These are phyloP conservation scores for Cydonia oblonga DNA, from an alignment of 331 rosid genomes.

Conservation along the genomic window DNA sequence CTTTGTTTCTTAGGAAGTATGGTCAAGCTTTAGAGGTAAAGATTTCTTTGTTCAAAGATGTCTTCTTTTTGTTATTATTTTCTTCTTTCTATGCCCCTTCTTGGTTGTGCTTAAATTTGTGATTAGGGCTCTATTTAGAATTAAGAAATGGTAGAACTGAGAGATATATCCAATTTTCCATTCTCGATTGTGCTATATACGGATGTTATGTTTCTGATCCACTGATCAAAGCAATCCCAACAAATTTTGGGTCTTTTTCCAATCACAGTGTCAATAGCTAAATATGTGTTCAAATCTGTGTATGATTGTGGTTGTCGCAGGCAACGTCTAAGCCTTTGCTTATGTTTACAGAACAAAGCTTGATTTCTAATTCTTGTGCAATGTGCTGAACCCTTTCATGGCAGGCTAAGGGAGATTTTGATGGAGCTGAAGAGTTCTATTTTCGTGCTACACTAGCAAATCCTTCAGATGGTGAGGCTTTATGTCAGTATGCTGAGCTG, in stretches of 20 bases:
- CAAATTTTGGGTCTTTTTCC: not conserved
- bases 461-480: slow-evolving; percentile 62
- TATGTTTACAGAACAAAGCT: not conserved
- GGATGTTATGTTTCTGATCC: not conserved
- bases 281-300: not conserved
- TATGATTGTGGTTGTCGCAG: not conserved
- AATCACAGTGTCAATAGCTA: not conserved
- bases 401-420: slow-evolving; percentile 67
- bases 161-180: not conserved
- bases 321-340: not conserved
- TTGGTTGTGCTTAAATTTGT: not conserved
- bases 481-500: slow-evolving; percentile 55
- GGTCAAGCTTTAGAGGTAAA: slow-evolving; percentile 61
- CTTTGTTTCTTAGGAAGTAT: slow-evolving; percentile 49
- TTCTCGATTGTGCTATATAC: not conserved
- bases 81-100: not conserved
- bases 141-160: not conserved
- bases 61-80: not conserved
- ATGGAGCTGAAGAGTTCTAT: slow-evolving; percentile 69
- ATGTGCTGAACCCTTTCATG: slow-evolving; percentile 2
- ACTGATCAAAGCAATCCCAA: not conserved
- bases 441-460: slow-evolving; percentile 51
- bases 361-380: not conserved
- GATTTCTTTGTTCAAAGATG: not conserved
- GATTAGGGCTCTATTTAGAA: not conserved